phyloP scores from a whole-genome alignment of 108 stramenopile genomes.

The Nitzschia sp. region DNA sequence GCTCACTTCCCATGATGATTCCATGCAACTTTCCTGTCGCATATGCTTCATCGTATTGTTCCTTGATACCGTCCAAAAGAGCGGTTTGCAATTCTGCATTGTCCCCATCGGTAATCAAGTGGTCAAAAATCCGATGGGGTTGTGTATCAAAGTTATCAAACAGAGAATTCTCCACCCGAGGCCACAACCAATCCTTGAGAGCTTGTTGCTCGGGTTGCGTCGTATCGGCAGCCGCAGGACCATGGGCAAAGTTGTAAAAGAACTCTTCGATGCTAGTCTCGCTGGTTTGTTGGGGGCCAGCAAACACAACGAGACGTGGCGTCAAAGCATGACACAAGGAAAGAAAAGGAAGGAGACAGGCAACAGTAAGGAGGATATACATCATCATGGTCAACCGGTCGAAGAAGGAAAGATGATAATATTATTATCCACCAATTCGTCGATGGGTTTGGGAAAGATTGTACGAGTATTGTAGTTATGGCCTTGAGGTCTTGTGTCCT shows the following conservation, averaged over 20 bases:
- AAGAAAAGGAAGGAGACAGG: no score
- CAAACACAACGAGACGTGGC: slow-evolving; percentile 7
- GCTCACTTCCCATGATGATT: slow-evolving; percentile 18
- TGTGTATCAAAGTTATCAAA: neutral
- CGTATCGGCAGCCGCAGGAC: neutral
- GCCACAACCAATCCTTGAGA: slow-evolving; percentile 15
- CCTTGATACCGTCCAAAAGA: neutral
- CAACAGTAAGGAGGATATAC: no score
- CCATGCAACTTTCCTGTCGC: slow-evolving; percentile 5
- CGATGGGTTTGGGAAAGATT: neutral
- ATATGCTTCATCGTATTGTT: neutral
- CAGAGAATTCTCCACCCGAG: neutral
- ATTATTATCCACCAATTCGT: neutral
- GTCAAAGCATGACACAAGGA: neutral
- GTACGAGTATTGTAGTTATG: no score
- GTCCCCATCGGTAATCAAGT: slow-evolving; percentile 4
- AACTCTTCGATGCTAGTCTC: slow-evolving; percentile 7
- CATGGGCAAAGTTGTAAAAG: slow-evolving; percentile 13
- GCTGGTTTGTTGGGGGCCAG: slow-evolving; percentile 12
- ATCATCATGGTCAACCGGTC: no score
- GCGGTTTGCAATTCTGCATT: neutral
- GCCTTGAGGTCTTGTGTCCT: no score
- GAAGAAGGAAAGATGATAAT: no score
- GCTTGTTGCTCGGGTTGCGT: neutral
- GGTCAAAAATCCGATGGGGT: slow-evolving; percentile 10